phyloP scores from a whole-genome alignment of 345 rosid species.

The Limnanthes douglasii region DNA sequence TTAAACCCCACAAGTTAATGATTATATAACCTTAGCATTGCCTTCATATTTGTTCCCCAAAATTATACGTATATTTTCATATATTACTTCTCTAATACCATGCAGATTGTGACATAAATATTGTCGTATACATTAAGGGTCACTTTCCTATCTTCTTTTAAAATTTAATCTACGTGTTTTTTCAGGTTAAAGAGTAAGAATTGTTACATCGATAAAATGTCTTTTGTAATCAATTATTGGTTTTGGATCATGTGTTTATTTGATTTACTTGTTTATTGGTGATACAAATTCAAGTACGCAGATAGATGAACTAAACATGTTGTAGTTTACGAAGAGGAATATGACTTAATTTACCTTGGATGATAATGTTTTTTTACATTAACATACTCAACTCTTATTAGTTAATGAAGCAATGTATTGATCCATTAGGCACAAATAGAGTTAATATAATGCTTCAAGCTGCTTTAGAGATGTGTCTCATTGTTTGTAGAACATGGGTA shows the following conservation, averaged over 20 bases:
- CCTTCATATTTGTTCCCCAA: too few species aligned
- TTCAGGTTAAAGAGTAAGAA: conserved; percentile 7
- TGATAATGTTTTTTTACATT: conserved; percentile 34
- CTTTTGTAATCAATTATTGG: conserved; percentile 44
- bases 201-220: conserved; percentile 30
- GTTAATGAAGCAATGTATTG: conserved; percentile 72
- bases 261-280: conserved; percentile 49
- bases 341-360: conserved; percentile 52
- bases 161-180: not conserved
- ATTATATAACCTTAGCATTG: too few species aligned
- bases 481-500: conserved; percentile 84
- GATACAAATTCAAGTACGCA: conserved; percentile 22
- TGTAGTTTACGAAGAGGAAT: conserved; percentile 44
- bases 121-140: too few species aligned
- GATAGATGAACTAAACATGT: conserved; percentile 13
- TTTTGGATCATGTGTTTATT: conserved; percentile 41
- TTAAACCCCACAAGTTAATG: too few species aligned
- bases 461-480: conserved; percentile 69
- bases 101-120: too few species aligned
- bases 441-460: conserved; percentile 44
- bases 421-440: conserved; percentile 33
- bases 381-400: conserved; percentile 87
- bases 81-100: too few species aligned
- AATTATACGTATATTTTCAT: too few species aligned
- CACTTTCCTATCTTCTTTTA: too few species aligned